Evolutionary conservation across 768 basidiomycete genomes (phyloP).

Genomic region (Suillus plorans): DNA sequence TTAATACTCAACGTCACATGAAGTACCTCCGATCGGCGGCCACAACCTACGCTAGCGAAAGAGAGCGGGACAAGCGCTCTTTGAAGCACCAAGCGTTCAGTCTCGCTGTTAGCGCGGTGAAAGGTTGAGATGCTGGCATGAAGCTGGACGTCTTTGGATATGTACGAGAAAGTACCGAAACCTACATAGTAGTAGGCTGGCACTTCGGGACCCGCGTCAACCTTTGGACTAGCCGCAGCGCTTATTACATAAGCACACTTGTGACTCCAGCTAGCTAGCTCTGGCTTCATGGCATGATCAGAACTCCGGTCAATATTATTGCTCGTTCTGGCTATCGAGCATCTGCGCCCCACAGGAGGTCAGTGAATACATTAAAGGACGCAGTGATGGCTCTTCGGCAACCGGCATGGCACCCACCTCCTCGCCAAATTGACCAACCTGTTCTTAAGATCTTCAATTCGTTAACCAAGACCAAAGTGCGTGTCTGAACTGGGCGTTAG

Average conservation of each 20-base stretch:
- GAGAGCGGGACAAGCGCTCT: background rate
- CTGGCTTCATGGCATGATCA: slow-evolving; percentile 20
- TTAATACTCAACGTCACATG: background rate
- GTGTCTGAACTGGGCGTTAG: slow-evolving; percentile 21
- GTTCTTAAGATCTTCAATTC: slow-evolving; percentile 84
- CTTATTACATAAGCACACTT: slow-evolving; percentile 7
- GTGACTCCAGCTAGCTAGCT: background rate
- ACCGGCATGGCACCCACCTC: slow-evolving; percentile 49
- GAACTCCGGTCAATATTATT: slow-evolving; percentile 16
- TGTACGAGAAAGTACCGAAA: background rate
- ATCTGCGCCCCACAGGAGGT: slow-evolving; percentile 7
- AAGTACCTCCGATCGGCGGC: background rate
- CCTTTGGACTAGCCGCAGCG: background rate
- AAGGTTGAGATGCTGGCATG: background rate
- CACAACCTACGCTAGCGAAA: background rate
- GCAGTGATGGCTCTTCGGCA: slow-evolving; percentile 57
- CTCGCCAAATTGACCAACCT: slow-evolving; percentile 41
- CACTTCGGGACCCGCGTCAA: background rate
- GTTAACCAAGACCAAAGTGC: slow-evolving; percentile 85
- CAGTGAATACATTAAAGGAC: slow-evolving; percentile 2
- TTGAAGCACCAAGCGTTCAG: background rate
- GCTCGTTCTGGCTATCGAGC: slow-evolving; percentile 9
- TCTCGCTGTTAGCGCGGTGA: background rate
- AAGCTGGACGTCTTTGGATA: background rate
- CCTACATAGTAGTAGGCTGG: background rate